Evolutionary conservation across 1,284 basidiomycete genomes (phyloP), one percentile per base, ranked within the genome.

Genomic region (Mycena citricolor): DNA sequence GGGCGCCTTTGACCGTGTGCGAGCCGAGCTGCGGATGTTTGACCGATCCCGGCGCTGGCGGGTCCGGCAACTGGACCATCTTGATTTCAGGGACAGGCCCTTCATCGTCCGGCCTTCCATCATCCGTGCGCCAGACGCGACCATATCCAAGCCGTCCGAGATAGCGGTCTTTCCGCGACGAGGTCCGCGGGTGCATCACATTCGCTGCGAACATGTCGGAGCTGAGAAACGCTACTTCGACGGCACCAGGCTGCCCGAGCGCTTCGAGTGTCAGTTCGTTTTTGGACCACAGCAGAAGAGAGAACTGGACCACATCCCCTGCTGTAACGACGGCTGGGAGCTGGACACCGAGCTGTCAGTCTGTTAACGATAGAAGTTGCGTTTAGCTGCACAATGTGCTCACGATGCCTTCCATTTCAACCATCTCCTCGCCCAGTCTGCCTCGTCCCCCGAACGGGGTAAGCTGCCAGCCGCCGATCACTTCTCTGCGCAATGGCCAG

Each of bases 381-480:
- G n/a, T n/a, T n/a, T n/a, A n/a, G n/a, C n/a, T n/a, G n/a, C n/a
- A n/a, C n/a, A n/a, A n/a, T n/a, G n/a, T n/a, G 42, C 42, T 19
- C 17, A 49, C 47, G 13, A 48, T 48, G 20, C 51, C 51, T 34
- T 50, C 51, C 10, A 53, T 13, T 23, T 53, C 48, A 1, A 53
- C 44, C 10, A 50, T 6, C 32, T 53, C 48, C 19, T 53, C 48
- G 14, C 44, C 44, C 11, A 53, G 29, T 7, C 44, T 34, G 2
- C 48, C 51, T 20, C 51, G 30, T 1, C 51, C 51, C 4, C 51
- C 48, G 30, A 53, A 50, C 12, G 47, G 47, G 21, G 51, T 53
- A 5, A 53, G 30, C 10, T 39, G 49, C 51, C 44, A 53, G 8
- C 51, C 47, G 16, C 47, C 47, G 7, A 53, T 42, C 4, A 41